Evolutionary conservation across 129 eudicot genomes (phyloP), one percentile per base, ranked within the genome.

Genomic region (Flaveria trinervia): DNA sequence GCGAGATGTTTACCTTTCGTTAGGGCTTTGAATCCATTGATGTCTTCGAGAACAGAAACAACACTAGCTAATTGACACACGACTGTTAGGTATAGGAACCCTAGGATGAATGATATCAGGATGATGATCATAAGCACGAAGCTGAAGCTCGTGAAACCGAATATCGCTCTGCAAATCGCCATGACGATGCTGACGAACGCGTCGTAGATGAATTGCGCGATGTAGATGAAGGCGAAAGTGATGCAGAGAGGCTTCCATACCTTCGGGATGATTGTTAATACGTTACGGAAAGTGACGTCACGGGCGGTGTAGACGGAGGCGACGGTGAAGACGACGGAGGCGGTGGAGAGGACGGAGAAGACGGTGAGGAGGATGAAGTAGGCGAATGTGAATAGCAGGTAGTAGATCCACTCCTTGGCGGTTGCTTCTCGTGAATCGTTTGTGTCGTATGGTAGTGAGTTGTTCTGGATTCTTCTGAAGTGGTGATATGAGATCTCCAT

Each of bases 321-420:
- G 59, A 91, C 39, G 11, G 97, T 83, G 80, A 84, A 88, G 22
- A 91, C 90, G 30, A 91, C 88, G 1, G 94, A 87, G 15, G 95
- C 80, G 28, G 90, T 86, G 50, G 94, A 83, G 46, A 91, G 86
- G 67, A 91, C 84, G 54, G 90, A 81, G 74, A 88, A 76, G 67
- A 88, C 18, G 20, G 83, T 65, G 76, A 85, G 77, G 74, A 88
- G 25, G 2, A 74, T 68, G 80, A 84, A 74, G 73, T 88, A 91
- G 2, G 51, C 77, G 9, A 76, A 18, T 15, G 68, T 49, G 82
- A 91, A 84, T 16, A 86, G 80, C 64, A 44, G 20, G 11, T 80
- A 82, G 33, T 50, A 39, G 18, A 78, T 22, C 81, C 78, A 81
- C 5, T 84, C 85, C 9, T 68, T 16, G 60, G 60, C 41, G 51